Base-by-base conservation (phyloP, 805 yeast genomes). In the Candida cerambycidarum region DNA sequence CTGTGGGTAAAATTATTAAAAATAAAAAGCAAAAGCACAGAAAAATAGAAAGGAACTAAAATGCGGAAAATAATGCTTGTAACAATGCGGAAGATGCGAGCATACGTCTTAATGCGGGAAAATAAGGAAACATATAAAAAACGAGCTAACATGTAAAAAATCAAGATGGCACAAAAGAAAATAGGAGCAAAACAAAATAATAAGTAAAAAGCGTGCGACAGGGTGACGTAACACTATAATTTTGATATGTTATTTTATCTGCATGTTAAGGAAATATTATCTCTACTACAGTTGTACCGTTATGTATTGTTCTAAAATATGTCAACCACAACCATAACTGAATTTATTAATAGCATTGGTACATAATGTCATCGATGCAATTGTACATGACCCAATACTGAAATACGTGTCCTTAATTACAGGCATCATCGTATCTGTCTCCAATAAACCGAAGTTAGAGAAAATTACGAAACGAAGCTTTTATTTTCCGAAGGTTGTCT, bases 151-250 rank as follows among this genome's bases (percentile, higher is more conserved):
- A 5, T n/a, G 38, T 14, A 24, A 17, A 34, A 23, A n/a, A 15
- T 25, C 11, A 9, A 9, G 4, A n/a, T 25, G 16, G 18, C 29
- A 24, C 29, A 34, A 21, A 24, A 32, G 38, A 24, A 34, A 34
- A 21, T 34, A 24, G 29, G 38, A 34, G 38, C 29, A 34, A 34
- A 34, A 34, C 4, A 25, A 25, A 25, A 9, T 25, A 21, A 21
- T 11, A 7, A 25, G 29, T 25, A 11, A 12, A 25, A n/a, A 25
- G n/a, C 17, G 25, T 21, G 15, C n/a, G 15, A 14, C 38, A 34
- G 27, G 38, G 38, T 23, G 29, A 13, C 35, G 25, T 32, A 32
- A 32, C 35, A 17, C 35, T n/a, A 3, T 32, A 14, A 18, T 14
- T 17, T 31, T 7, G 6, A 12, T 4, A 9, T 6, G 23, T 3